Evolutionary conservation across 768 basidiomycete species (phyloP).

Genomic region (Leccinum disarticulatum): DNA sequence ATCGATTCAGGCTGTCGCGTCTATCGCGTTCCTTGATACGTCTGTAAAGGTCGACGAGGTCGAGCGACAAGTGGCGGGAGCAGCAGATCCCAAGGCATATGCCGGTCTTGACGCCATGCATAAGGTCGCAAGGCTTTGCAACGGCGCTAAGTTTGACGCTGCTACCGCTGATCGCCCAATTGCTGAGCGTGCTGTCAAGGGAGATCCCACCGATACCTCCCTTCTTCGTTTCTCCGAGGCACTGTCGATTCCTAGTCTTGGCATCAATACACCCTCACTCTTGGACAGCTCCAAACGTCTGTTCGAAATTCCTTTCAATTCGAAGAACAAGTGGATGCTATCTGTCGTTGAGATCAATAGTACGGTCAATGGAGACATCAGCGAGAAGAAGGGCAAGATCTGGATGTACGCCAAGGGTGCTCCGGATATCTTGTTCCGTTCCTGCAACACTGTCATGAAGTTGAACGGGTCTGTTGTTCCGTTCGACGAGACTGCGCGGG

Average conservation of each 20-base stretch:
- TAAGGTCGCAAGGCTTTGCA: slow-evolving; percentile 53
- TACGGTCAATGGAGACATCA: slow-evolving; percentile 9
- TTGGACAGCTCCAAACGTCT: slow-evolving; percentile 24
- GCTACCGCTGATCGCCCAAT: slow-evolving; percentile 25
- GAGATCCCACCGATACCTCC: slow-evolving; percentile 55
- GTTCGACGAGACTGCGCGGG: slow-evolving; percentile 24
- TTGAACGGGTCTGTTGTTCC: slow-evolving; percentile 35
- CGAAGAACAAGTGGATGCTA: slow-evolving; percentile 60
- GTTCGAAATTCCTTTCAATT: slow-evolving; percentile 46
- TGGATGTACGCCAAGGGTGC: slow-evolving; percentile 58
- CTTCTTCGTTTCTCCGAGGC: slow-evolving; percentile 49
- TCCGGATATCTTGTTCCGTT: slow-evolving; percentile 51
- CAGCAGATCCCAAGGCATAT: slow-evolving; percentile 12
- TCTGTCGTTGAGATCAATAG: slow-evolving; percentile 36
- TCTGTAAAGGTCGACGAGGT: slow-evolving; percentile 24
- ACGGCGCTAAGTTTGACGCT: slow-evolving; percentile 51
- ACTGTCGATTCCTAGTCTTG: slow-evolving; percentile 24
- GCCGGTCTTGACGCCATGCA: slow-evolving; percentile 33
- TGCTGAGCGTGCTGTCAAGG: slow-evolving; percentile 38
- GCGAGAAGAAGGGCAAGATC: slow-evolving; percentile 8
- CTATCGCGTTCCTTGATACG: slow-evolving; percentile 37
- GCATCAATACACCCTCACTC: slow-evolving; percentile 24
- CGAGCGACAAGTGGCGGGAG: slow-evolving; percentile 10
- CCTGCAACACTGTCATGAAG: slow-evolving; percentile 36
- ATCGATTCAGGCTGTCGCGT: slow-evolving; percentile 37